These are phyloP conservation scores for Paraleonurus japonicus DNA, from an alignment of 257 asterid species.

Conservation along the genomic window DNA sequence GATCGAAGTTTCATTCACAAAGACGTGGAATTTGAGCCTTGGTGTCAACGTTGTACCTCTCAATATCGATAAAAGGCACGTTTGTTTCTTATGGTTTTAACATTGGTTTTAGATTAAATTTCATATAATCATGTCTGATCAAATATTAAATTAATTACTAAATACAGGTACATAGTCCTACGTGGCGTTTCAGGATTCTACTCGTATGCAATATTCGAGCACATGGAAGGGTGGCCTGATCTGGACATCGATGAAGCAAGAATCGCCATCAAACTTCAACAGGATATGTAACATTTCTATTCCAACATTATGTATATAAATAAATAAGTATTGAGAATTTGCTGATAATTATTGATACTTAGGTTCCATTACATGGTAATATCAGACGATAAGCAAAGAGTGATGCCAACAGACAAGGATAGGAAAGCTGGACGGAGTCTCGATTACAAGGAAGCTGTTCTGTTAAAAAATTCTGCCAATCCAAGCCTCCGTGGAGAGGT, in stretches of 20 bases:
- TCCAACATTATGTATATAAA: not conserved
- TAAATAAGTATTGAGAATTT: no score
- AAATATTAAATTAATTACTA: no score
- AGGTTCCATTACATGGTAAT: slow-evolving; percentile 75
- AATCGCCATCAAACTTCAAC: slow-evolving; percentile 65
- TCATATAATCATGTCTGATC: not conserved
- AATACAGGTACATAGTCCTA: slow-evolving; percentile 41
- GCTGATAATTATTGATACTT: not conserved
- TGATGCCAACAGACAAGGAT: slow-evolving; percentile 63
- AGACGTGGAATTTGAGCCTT: slow-evolving; percentile 35
- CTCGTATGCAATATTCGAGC: slow-evolving; percentile 65
- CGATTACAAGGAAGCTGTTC: slow-evolving; percentile 65
- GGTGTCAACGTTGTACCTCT: slow-evolving; percentile 35
- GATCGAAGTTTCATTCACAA: slow-evolving; percentile 67
- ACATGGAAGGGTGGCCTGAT: slow-evolving; percentile 75
- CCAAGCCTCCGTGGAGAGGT: slow-evolving; percentile 37
- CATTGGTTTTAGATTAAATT: not conserved
- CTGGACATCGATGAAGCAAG: slow-evolving; percentile 56
- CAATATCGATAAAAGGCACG: slow-evolving; percentile 50
- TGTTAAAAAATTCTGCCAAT: slow-evolving; percentile 36
- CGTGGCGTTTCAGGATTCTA: slow-evolving; percentile 76
- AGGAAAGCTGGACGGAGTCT: slow-evolving; percentile 42
- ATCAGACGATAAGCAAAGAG: slow-evolving; percentile 58
- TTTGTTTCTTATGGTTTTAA: not conserved
- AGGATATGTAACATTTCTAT: slow-evolving; percentile 26